These are phyloP conservation scores for Mucor circinelloides DNA, from an alignment of 371 early-diverging fungal genomes.

Conservation along the genomic window DNA sequence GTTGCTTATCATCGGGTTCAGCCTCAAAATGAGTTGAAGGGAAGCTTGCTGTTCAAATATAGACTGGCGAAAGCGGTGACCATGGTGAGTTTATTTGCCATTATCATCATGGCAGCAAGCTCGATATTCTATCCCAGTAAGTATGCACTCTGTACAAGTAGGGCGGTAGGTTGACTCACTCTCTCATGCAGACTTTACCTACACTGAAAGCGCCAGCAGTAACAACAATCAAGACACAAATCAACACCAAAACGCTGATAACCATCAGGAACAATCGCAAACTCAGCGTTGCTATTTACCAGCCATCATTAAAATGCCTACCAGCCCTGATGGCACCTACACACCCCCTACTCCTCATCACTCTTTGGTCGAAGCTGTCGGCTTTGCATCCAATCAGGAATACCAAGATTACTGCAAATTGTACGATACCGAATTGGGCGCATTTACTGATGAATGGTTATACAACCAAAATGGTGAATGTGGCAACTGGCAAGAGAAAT, in stretches of 20 bases:
- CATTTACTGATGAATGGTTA: constrained; percentile 25
- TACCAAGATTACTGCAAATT: constrained; percentile 41
- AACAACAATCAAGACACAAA: neutral
- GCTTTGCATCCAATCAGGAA: constrained; percentile 31
- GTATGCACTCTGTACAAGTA: neutral
- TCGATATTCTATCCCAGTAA: constrained; percentile 44
- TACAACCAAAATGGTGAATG: constrained; percentile 40
- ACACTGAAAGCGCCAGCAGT: neutral
- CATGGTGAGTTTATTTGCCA: constrained; percentile 35
- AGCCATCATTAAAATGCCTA: constrained; percentile 23
- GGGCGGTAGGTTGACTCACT: too few relatives aligned
- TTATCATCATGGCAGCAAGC: constrained; percentile 35
- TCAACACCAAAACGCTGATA: neutral
- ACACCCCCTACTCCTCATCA: constrained; percentile 48
- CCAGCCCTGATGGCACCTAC: constrained; percentile 39
- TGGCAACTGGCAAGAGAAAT: constrained; percentile 51
- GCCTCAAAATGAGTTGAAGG: constrained; percentile 22
- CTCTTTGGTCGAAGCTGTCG: constrained; percentile 34
- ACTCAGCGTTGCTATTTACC: constrained; percentile 20
- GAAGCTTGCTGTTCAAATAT: constrained; percentile 31
- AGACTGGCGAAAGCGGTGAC: constrained; percentile 41
- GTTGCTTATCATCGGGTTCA: constrained; percentile 25
- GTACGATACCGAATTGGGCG: constrained; percentile 24
- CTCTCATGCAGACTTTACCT: neutral
- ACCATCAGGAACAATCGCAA: neutral